A percentile compares a stretch with the other conserved stretches of the same genome.
phyloP scores from a whole-genome alignment of 805 yeast genomes.

The Suhomyces prunicola region DNA sequence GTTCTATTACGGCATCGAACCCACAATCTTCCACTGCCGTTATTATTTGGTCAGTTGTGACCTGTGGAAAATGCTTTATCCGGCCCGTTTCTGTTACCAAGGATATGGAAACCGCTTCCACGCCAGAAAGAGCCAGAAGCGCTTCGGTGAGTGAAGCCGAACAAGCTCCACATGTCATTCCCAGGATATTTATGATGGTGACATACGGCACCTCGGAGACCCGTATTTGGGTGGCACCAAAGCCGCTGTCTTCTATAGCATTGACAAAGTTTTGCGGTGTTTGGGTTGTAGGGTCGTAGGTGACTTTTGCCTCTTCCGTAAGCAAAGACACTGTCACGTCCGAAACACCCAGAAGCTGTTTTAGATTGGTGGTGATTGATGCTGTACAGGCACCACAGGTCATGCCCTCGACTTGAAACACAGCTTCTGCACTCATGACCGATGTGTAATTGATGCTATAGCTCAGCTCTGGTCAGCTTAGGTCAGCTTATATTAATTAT shows the following conservation, averaged over 20 bases:
- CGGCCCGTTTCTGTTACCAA: slow-evolving; percentile 72
- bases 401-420: slow-evolving; percentile 19
- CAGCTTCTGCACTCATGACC: slow-evolving; percentile 4
- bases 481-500: neutral
- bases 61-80: slow-evolving; percentile 44
- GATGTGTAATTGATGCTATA: neutral
- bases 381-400: slow-evolving; percentile 27
- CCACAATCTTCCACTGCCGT: slow-evolving; percentile 63
- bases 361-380: slow-evolving; percentile 19
- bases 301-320: slow-evolving; percentile 26
- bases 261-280: slow-evolving; percentile 4
- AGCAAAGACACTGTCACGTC: slow-evolving; percentile 21
- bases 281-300: slow-evolving; percentile 11
- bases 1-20: slow-evolving; percentile 21
- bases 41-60: slow-evolving; percentile 36
- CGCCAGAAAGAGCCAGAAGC: slow-evolving; percentile 48
- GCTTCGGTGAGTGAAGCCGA: slow-evolving; percentile 62
- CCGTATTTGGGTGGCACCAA: slow-evolving; percentile 38
- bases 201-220: neutral
- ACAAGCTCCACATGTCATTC: slow-evolving; percentile 95
- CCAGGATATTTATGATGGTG: slow-evolving; percentile 38
- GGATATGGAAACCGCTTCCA: slow-evolving; percentile 58
- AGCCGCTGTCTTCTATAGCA: slow-evolving; percentile 51
- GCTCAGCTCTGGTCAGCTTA: neutral
- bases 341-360: slow-evolving; percentile 12